Evolutionary conservation across 164 flowering plant genomes (phyloP).

Genomic region (Aristolochia fimbriata): DNA sequence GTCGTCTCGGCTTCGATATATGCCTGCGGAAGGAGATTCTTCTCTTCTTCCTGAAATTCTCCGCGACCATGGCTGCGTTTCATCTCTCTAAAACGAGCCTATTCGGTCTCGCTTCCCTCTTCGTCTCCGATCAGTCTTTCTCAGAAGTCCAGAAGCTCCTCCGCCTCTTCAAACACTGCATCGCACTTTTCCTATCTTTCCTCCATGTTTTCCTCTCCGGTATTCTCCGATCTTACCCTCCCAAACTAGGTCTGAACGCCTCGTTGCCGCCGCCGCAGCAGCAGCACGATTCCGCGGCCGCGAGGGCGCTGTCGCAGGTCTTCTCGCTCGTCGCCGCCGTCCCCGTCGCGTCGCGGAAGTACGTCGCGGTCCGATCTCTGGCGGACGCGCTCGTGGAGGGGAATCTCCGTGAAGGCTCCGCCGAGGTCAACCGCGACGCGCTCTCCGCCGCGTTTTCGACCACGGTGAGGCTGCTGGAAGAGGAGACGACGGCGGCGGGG

Average conservation of each 20-base stretch:
- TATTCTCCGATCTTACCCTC: slow-evolving; percentile 7
- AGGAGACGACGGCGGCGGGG: slow-evolving; percentile 10
- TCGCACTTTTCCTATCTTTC: slow-evolving; percentile 23
- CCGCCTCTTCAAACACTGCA: slow-evolving; percentile 22
- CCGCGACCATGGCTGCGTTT: not conserved
- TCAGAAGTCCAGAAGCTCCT: slow-evolving; percentile 22
- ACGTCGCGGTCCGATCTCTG: slow-evolving; percentile 53
- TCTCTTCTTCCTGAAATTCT: too few species aligned
- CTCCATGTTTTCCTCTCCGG: slow-evolving; percentile 34
- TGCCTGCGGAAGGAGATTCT: too few species aligned
- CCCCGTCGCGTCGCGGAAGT: slow-evolving; percentile 71
- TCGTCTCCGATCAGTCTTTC: too few species aligned
- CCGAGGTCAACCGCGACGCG: slow-evolving; percentile 45
- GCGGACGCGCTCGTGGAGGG: slow-evolving; percentile 68
- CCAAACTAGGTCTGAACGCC: not conserved
- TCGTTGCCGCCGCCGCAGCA: not conserved
- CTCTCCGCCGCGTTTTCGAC: slow-evolving; percentile 49
- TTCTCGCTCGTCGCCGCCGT: slow-evolving; percentile 37
- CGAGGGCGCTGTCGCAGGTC: slow-evolving; percentile 67
- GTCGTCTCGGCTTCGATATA: too few species aligned
- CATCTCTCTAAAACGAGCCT: not conserved
- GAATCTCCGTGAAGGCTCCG: slow-evolving; percentile 32
- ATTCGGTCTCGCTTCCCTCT: too few species aligned
- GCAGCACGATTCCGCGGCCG: slow-evolving; percentile 39
- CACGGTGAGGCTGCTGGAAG: slow-evolving; percentile 44